Evolutionary conservation across 768 basidiomycete genomes (phyloP), one percentile per base, ranked within the genome.

Genomic region (Mycena galericulata): DNA sequence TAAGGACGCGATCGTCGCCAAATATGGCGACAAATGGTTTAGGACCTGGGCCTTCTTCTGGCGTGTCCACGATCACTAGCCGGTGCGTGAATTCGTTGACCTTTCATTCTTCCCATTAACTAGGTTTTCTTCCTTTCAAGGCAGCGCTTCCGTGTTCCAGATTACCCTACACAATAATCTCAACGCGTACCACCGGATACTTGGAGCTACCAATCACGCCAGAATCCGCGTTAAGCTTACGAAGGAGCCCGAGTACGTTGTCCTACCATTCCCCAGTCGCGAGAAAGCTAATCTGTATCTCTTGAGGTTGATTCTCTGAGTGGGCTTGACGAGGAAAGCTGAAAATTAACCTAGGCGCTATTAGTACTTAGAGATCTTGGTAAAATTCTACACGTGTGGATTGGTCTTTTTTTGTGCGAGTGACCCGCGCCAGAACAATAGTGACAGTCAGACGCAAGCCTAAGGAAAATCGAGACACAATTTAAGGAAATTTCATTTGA

Each of bases 101-200:
- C 75, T 38, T n/a, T n/a, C n/a, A 18, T 32, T 26, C 54, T n/a
- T 20, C 20, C 7, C n/a, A 57, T 58, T 57, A 59, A 50, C n/a
- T n/a, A 8, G 10, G 22, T 20, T 34, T 27, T 64, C 34, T 43
- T 26, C 14, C 69, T 90, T 93, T 29, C 94, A 99, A 86, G 98
- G 98, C 36, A 85, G 91, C 15, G 90, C 93, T 9, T 94, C 95
- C 0, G 92, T 98, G 45, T 99, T 97, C 93, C 97, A 99, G 83
- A 89, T 99, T 76, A 98, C 97, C 6, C 81, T 97, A 68, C 97
- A 99, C 86, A 99, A 99, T 85, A 99, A 99, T 85, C 82, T 99
- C 71, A 99, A 99, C 77, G 94, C 91, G 0, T 99, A 91, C 84
- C 96, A 95, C 76, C 93, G 98, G 67, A 87, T 98, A 73, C 89